Conservation (phyloP, 495 filamentous ascomycete genomes). For the Lasiosphaeria ovina region DNA sequence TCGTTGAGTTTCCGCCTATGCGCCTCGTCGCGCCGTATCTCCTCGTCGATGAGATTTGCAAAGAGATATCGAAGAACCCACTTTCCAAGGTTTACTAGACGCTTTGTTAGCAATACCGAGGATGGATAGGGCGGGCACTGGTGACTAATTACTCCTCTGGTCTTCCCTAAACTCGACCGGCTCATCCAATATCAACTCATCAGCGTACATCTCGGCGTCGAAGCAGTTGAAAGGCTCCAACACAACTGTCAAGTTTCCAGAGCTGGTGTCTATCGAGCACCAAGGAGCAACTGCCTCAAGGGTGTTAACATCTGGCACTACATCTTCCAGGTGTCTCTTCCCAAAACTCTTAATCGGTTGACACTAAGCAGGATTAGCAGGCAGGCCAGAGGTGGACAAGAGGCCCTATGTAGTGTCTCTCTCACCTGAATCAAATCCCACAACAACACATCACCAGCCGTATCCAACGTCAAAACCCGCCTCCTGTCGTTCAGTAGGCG, state of each 20-base stretch:
- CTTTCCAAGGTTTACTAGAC: conserved; percentile 87
- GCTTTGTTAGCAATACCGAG: conserved; percentile 11
- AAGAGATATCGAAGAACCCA: conserved; percentile 96
- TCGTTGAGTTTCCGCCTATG: conserved; percentile 67
- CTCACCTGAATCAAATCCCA: conserved; percentile 86
- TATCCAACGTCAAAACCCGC: conserved; percentile 86
- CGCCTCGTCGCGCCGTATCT: conserved; percentile 74
- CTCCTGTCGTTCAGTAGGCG: conserved; percentile 87
- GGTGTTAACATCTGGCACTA: conserved; percentile 83
- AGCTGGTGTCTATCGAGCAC: conserved; percentile 92
- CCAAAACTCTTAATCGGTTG: conserved; percentile 82
- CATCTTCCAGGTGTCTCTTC: conserved; percentile 89
- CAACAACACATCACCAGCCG: conserved; percentile 90
- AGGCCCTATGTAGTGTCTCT: neutral
- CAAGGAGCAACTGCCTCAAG: conserved; percentile 86
- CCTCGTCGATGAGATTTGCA: conserved; percentile 81
- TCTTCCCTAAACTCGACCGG: conserved; percentile 81
- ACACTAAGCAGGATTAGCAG: conserved; percentile 54
- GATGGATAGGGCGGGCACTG: neutral
- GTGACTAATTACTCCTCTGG: conserved; percentile 73
- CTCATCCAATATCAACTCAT: conserved; percentile 73
- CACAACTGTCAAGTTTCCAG: conserved; percentile 84
- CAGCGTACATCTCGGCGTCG: conserved; percentile 95
- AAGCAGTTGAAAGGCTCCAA: conserved; percentile 95
- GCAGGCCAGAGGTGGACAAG: conserved; percentile 17